Percentiles rank a stretch among this genome's conserved stretches.
These are phyloP conservation scores for Sugiyamaella valdiviana DNA, from an alignment of 805 yeast species.

Conservation along the genomic window DNA sequence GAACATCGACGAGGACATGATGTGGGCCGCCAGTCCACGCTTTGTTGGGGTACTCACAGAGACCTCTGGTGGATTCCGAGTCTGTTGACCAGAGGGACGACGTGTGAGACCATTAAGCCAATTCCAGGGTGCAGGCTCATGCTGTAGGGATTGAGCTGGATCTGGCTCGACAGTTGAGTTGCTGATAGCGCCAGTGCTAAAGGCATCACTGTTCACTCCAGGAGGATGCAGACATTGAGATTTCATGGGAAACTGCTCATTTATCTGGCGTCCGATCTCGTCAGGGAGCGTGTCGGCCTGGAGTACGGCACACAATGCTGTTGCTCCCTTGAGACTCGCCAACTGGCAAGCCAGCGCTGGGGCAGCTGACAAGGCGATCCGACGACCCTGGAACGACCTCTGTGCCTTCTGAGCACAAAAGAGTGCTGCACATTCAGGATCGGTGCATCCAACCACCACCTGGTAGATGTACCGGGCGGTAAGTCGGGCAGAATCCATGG, in stretches of 20 bases:
- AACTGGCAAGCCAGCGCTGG: slow-evolving; percentile 15
- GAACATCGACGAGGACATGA: too few species aligned
- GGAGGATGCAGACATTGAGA: slow-evolving; percentile 5
- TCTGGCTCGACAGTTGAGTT: not conserved
- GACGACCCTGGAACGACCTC: slow-evolving; percentile 10
- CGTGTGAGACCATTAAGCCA: not conserved
- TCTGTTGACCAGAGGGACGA: too few species aligned
- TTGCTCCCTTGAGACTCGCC: slow-evolving; percentile 8
- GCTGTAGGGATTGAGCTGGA: not conserved
- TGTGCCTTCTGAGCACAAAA: slow-evolving; percentile 13
- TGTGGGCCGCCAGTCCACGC: too few species aligned
- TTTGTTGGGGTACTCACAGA: too few species aligned
- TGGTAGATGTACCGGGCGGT: slow-evolving; percentile 17
- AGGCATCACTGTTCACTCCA: not conserved
- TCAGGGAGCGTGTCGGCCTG: slow-evolving; percentile 1
- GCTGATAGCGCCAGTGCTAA: too few species aligned
- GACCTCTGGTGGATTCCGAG: too few species aligned
- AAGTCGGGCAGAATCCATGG: too few species aligned
- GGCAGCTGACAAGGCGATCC: slow-evolving; percentile 11
- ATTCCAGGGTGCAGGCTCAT: not conserved
- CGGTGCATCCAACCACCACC: slow-evolving; percentile 16
- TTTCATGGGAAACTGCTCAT: slow-evolving; percentile 8
- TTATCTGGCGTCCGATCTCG: not conserved
- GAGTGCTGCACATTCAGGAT: slow-evolving; percentile 8
- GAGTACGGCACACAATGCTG: slow-evolving; percentile 6